Evolutionary conservation across 2,329 filamentous ascomycete species (phyloP), one percentile per base, ranked within the genome.

Genomic region (Neopestalotiopsis sp.): DNA sequence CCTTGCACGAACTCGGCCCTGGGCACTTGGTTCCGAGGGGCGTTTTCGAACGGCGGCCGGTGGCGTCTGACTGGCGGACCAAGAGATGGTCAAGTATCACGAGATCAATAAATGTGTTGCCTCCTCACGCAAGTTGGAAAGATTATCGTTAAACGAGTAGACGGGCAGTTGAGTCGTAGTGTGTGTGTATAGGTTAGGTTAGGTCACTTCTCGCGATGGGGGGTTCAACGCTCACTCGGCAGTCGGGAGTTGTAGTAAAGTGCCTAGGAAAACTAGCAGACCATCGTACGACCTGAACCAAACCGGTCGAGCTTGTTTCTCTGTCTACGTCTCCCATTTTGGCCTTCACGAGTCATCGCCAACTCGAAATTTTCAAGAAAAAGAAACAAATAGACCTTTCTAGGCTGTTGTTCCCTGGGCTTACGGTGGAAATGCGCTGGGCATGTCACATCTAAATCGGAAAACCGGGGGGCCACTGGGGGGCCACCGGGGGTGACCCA

Each of bases 1-100:
- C 59, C 59, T 62, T n/a, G 59, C 59, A 62, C 59, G 59, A 62
- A 62, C 30, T 62, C 59, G 59, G 59, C 59, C 14, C 59, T 34
- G 30, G 14, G 13, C 5, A 20, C 32, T 38, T 40, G 30, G 59
- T 40, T 62, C 59, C 59, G 59, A 62, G 34, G 34, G 30, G 59
- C 34, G 59, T 40, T 62, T 40, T 62, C 32, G 28, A 61, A 20
- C 45, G 13, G 7, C 13, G 5, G 17, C 32, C 30, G 30, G 34
- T 62, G n/a, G 28, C 30, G n/a, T 38, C n/a, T 62, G 30, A 62
- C 59, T 62, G 59, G 59, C 59, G 30, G 28, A 30, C n/a, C 10
- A 17, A 17, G 34, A 62, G 30, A 20, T 34, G 10, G 24, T 14
- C 24, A 17, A 59, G 57, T 20, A 30, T 62, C 59, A 62, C 59